phyloP scores from a whole-genome alignment of 1,284 basidiomycete genomes.

The Volvariella volvacea region DNA sequence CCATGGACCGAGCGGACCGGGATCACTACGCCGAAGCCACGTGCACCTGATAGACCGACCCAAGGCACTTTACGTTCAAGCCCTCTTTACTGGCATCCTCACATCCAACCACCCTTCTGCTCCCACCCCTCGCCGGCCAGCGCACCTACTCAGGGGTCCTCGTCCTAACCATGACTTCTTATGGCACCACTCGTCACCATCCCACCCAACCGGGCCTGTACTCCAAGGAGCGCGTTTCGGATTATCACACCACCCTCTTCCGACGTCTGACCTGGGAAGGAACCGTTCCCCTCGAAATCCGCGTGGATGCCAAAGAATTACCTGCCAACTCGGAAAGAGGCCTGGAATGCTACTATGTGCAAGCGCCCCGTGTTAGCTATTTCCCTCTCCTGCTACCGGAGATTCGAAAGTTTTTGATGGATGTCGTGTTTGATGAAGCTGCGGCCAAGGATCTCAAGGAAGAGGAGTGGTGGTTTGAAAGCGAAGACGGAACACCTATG shows the following conservation, averaged over 20 bases:
- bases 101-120: too few species aligned
- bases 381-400: slow-evolving; percentile 86
- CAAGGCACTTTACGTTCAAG: too few species aligned
- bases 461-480: slow-evolving; percentile 94
- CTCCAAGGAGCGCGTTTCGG: slow-evolving; percentile 41
- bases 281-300: slow-evolving; percentile 78
- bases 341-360: slow-evolving; percentile 79
- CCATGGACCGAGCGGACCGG: too few species aligned
- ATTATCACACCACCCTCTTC: slow-evolving; percentile 65
- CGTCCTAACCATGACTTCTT: slow-evolving; percentile 49
- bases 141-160: too few species aligned
- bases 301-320: slow-evolving; percentile 78
- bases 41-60: too few species aligned
- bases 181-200: slow-evolving; percentile 49
- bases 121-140: too few species aligned
- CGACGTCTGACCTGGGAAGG: slow-evolving; percentile 81
- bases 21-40: too few species aligned
- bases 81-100: too few species aligned
- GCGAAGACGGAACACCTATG: slow-evolving; percentile 62
- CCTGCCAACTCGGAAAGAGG: slow-evolving; percentile 83
- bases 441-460: slow-evolving; percentile 68
- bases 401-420: slow-evolving; percentile 79
- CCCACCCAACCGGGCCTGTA: slow-evolving; percentile 38
- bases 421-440: slow-evolving; percentile 83
- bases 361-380: slow-evolving; percentile 86